Evolutionary conservation across 352 stramenopile genomes (phyloP), one percentile per base, ranked within the genome.

Genomic region (Phytophthora capsici): DNA sequence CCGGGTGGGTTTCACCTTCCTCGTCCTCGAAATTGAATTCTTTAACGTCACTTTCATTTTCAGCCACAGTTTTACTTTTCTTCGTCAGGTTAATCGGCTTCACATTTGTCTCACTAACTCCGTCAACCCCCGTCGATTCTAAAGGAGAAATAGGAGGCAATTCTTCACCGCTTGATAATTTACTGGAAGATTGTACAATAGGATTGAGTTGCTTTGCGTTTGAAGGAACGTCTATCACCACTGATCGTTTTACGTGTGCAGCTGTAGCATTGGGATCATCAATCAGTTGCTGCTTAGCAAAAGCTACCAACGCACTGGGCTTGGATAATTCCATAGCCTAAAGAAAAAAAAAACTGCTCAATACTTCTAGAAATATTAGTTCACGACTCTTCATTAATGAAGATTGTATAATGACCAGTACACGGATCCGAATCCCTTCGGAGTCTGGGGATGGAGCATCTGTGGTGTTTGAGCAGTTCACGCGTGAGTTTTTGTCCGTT

Each of bases 381-480:
- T 34, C 28, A 34, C 28, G 28, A 34, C 28, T 34, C 28, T 34
- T 30, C 26, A 3, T 8, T 7, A n/a, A 10, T 34, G 28, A 14
- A 34, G 8, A 34, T 34, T 34, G 13, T 34, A 14, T 34, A 34
- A 70, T 61, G 48, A 53, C 32, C 22, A 47, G 34, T 14, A 16
- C 37, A 47, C 54, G 54, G 23, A 50, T 26, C 13, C 56, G 45
- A 47, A 69, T 69, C 22, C 32, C 34, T 14, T 63, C 49, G 19
- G 51, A 30, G 32, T 19, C 57, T 7, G 23, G 47, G 34, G 41
- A 46, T n/a, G 48, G 20, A 26, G 41, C 43, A 22, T 51, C 77
- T 40, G 71, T 76, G 23, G 58, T 91, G 5, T 50, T 75, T 43
- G 71, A 85, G 12, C 80, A 88, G 23, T 86, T 88, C 61, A 63